Base-by-base conservation (phyloP, 2,329 filamentous ascomycete species). In the Pyrenophora tritici-repentis region DNA sequence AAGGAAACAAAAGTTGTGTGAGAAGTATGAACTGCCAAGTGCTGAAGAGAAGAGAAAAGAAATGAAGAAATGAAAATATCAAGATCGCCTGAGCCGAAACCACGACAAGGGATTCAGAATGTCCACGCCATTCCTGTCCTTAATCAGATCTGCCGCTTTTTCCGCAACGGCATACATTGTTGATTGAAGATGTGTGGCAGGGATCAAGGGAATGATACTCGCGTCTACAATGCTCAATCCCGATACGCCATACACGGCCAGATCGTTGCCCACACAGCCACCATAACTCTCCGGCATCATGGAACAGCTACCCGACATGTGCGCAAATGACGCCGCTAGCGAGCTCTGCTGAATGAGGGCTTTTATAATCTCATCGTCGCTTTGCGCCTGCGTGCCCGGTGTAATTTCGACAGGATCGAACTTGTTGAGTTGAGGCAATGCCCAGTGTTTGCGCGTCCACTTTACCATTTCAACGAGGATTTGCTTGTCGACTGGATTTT, bases 401-500 rank as follows among this genome's bases (percentile, higher is more conserved):
- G 50, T 33, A 18, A 56, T 47, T 46, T 77, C 75, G 0, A 71
- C 51, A 0, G 75, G 65, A 1, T 51, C 55, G 18, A 75, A 65
- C 16, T 62, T 58, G 3, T 58, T 47, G 36, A 78, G 67, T 6
- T 68, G 59, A 2, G 63, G 56, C 1, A 61, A 60, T 10, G 63
- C 61, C 61, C 69, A 71, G 50, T 73, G 73, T 17, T 55, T 45
- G 4, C 75, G 63, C 18, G 72, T 73, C 56, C 63, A 73, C 14
- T 71, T 61, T 1, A 76, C 55, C 41, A 72, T 67, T 31, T 70
- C 69, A 0, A 68, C 60, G 0, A 75, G 41, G 20, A 76, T 60
- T n/a, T 62, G 56, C 5, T 62, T 54, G 47, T 78, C 75, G 9
- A 72, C 52, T 0, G 73, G 73, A 50, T 76, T 73, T 24, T 67